Percentiles rank a stretch among this genome's conserved stretches.
Conservation (phyloP, 257 asterid genomes). For the Leptodermis oblonga region DNA sequence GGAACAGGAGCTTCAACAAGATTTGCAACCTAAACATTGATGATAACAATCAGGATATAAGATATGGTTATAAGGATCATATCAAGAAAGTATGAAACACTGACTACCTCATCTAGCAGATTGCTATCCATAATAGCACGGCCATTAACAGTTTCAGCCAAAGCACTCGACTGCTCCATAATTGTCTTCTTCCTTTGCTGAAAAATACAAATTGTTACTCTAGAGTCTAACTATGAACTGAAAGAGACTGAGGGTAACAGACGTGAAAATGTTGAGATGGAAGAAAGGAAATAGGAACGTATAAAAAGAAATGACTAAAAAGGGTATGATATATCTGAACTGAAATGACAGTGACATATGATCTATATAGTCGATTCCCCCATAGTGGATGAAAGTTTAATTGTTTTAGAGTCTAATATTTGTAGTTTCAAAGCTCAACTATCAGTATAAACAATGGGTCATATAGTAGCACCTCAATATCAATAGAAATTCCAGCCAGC, state of each 20-base stretch:
- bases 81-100: slow-evolving; percentile 10
- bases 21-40: slow-evolving; percentile 66
- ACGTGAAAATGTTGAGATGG: not conserved
- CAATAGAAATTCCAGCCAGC: slow-evolving; percentile 65
- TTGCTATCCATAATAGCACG: slow-evolving; percentile 51
- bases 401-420: not conserved
- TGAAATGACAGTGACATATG: not conserved
- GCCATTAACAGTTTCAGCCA: slow-evolving; percentile 67
- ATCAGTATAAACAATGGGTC: not conserved
- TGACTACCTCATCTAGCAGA: slow-evolving; percentile 72
- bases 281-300: not conserved
- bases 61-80: slow-evolving; percentile 12
- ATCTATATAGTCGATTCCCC: not conserved
- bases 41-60: slow-evolving; percentile 21
- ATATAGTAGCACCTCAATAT: slow-evolving; percentile 52
- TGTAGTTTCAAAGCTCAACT: not conserved
- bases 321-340: not conserved
- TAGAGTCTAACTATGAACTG: not conserved
- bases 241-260: not conserved
- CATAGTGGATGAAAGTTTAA: not conserved
- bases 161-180: slow-evolving; percentile 51
- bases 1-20: slow-evolving; percentile 94
- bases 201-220: slow-evolving; percentile 19
- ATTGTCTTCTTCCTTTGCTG: slow-evolving; percentile 81
- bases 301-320: not conserved